Base-by-base conservation (phyloP, 2,329 filamentous ascomycete species). In the Penicillium vulpinum region DNA sequence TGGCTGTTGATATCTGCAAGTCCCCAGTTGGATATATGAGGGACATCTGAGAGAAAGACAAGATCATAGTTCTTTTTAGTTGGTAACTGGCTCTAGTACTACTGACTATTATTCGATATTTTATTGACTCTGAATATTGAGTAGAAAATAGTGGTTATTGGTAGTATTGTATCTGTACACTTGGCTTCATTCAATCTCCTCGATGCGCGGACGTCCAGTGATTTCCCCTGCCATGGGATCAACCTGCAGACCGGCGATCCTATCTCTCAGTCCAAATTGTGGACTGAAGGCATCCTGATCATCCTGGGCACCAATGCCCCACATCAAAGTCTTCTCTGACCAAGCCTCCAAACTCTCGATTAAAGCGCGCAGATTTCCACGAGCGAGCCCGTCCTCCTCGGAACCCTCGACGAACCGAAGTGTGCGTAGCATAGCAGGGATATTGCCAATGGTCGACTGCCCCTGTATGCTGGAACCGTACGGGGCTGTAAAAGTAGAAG, bases 291-390 rank as follows among this genome's bases (percentile, higher is more conserved):
- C 21, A 18, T 54, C 46, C 11, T 56, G 56, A 38, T 36, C 60
- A 26, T 55, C 61, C 10, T 64, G 67, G 6, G 61, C 58, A 9
- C 69, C 69, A 51, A 77, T 73, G 0, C 72, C 75, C 71, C 72
- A 75, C 47, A 78, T 52, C 44, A 78, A 54, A 11, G 72, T 72
- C 61, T 77, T 78, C 61, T 77, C 73, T 53, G 75, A 54, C 76
- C 76, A 78, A 11, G 73, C 72, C 61, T 78, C 75, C 33, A 78
- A 56, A 48, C 70, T 78, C 63, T 78, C 75, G 28, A 75, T 70
- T 51, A 78, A 54, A 24, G 67, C 68, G 2, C 73, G 71, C 16
- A 77, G 60, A 65, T 78, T 75, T 0, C 74, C 75, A 24, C 74
- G 69, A 7, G 76, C 73, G 58, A 77, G 71, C 3, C 44, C 54